phyloP scores from a whole-genome alignment of 805 yeast genomes.

The Saccharomycopsis oosterbeekiorum region DNA sequence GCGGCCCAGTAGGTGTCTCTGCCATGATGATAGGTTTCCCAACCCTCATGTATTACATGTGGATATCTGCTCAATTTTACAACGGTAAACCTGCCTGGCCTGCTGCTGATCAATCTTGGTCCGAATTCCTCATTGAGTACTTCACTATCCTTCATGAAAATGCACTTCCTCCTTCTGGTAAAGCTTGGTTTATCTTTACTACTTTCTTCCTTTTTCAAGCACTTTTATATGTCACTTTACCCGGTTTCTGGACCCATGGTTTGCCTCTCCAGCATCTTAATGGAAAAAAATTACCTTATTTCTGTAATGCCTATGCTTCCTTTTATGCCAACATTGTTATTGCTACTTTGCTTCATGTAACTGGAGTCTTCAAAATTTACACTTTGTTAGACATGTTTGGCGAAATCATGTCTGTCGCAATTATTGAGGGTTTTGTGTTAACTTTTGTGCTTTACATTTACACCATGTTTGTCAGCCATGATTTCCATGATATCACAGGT shows the following conservation, averaged over 20 bases:
- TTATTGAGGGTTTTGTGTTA: slow-evolving; percentile 62
- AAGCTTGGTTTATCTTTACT: slow-evolving; percentile 63
- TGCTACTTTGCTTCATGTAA: slow-evolving; percentile 54
- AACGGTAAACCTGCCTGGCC: slow-evolving; percentile 69
- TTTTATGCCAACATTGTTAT: slow-evolving; percentile 60
- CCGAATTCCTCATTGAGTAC: slow-evolving; percentile 37
- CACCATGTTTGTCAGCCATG: slow-evolving; percentile 56
- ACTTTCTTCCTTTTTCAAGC: slow-evolving; percentile 62
- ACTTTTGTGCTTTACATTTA: slow-evolving; percentile 61
- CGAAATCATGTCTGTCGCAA: slow-evolving; percentile 87
- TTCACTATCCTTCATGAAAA: slow-evolving; percentile 36
- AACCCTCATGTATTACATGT: slow-evolving; percentile 89
- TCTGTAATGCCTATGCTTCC: slow-evolving; percentile 84
- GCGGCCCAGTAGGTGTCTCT: slow-evolving; percentile 81
- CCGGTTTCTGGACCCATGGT: slow-evolving; percentile 93
- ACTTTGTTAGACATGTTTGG: slow-evolving; percentile 77
- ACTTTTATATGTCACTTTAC: slow-evolving; percentile 68
- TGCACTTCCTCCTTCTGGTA: slow-evolving; percentile 46
- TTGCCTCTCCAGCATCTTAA: slow-evolving; percentile 80
- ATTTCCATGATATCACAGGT: slow-evolving; percentile 87
- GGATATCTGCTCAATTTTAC: slow-evolving; percentile 81
- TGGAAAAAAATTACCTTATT: slow-evolving; percentile 78
- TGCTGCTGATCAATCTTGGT: slow-evolving; percentile 41
- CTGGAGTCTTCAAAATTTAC: slow-evolving; percentile 65
- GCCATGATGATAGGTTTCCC: slow-evolving; percentile 95